Base-by-base conservation (phyloP, 306 rosid species). In the Adenanthera pavonina region DNA sequence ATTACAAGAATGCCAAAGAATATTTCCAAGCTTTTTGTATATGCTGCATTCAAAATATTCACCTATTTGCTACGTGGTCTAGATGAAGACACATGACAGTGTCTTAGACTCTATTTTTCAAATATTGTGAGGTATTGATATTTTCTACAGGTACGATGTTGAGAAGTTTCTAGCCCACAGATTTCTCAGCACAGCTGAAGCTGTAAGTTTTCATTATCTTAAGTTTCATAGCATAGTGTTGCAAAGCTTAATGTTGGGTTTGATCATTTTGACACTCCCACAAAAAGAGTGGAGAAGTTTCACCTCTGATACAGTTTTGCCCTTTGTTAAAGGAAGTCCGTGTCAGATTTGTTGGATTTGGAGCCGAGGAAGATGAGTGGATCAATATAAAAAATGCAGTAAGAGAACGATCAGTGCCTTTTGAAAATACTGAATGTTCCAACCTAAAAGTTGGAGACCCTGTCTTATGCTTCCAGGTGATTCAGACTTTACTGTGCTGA, bases 331-430 rank as follows among this genome's bases (percentile, higher is more conserved):
- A 96, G 99, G 99, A 92, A 93, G 97, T 88, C 72, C 91, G 79
- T 66, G 97, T 92, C 87, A 90, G 96, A 93, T 95, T 89, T 93
- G 81, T 89, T 79, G 99, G 98, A 74, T 95, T 91, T 80, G 96
- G 99, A 79, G 95, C 93, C 0, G 96, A 90, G 66, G 98, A 95
- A 82, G 99, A 95, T 62, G 99, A 95, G 83, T 95, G 99, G 99
- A 78, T 93, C 80, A 83, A 88, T 15, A 81, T 90, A 65, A 95
- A 88, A 81, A 78, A 73, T 71, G 82, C 93, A 25, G 92, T 95
- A 64, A 87, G 99, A 47, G 91, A 89, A 78, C 99, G 99, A 17
- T 96, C 99, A 0, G 54, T 96, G 10, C 98, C 99, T 46, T 76
- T 92, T 5, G 98, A 93, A 69, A 86, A 82, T 81, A 76, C 89